Base-by-base conservation (phyloP, 257 asterid species). In the Thymus mandschuricus region DNA sequence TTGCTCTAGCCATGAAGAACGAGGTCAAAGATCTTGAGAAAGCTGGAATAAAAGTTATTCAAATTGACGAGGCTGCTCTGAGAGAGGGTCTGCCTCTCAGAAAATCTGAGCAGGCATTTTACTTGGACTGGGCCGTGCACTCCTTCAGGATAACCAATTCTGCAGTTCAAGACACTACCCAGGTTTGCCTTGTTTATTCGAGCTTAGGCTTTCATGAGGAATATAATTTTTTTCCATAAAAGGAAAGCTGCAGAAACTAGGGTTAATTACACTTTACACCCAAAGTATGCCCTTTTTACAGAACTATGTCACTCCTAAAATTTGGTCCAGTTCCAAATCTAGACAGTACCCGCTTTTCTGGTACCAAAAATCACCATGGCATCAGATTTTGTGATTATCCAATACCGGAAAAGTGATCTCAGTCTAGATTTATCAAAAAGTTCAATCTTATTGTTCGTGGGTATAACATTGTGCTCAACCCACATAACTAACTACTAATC, bases 71-170 rank as follows among this genome's bases (percentile, higher is more conserved):
- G 81, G 96, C 97, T 64, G 96, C 97, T 69, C 77, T 90, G 82
- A 85, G 97, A 86, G 97, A 90, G 64, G 97, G 97, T 10, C 63
- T 90, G 78, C 97, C 97, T 66, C 89, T 90, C 9, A 80, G 97
- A 79, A 86, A 88, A 77, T 68, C 90, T 1, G 96, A 90, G 73
- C 97, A 88, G 34, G 82, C 86, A 0, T 88, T 85, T 82, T 90
- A 90, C 76, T 78, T 90, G 87, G 82, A 86, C 60, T 90, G 97
- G 97, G 97, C 97, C 38, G 97, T 90, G 61, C 95, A 82, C 78
- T 83, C 93, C 11, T 88, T 90, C 85, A 84, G 97, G 81, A 86
- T 90, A 70, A 88, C 96, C 48, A 90, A 88, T 41, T 73, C 67
- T 44, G 85, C 87, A 1, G 89, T 86, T 75, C 73, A 64, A 69